phyloP scores from a whole-genome alignment of 495 filamentous ascomycete species.

The Annulohypoxylon maeteangense region DNA sequence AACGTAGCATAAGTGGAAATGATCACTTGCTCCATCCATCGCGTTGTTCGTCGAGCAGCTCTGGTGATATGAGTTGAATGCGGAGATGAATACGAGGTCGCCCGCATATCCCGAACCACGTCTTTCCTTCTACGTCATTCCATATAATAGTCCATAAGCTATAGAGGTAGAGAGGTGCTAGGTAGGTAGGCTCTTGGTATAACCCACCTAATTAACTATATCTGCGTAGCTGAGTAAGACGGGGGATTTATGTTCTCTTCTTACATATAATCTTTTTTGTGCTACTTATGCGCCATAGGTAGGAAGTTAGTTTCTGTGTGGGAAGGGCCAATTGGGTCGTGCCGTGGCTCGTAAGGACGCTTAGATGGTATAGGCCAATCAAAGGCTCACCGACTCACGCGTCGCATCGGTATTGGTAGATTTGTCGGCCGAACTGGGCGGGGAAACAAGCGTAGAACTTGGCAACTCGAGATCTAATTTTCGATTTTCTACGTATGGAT shows the following conservation, averaged over 20 bases:
- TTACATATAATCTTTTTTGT: not conserved
- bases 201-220: not conserved
- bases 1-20: slow-evolving; percentile 3
- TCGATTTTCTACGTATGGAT: not conserved
- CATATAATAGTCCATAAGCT: slow-evolving; percentile 12
- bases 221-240: slow-evolving; percentile 21
- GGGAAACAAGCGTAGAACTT: slow-evolving; percentile 6
- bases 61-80: not conserved
- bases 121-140: not conserved
- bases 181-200: not conserved
- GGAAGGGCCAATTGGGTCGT: not conserved
- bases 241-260: slow-evolving; percentile 4
- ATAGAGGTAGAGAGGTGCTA: too few species aligned
- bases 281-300: not conserved
- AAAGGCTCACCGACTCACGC: slow-evolving; percentile 20
- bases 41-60: not conserved
- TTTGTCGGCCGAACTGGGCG: not conserved
- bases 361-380: not conserved
- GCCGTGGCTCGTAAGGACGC: not conserved
- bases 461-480: not conserved
- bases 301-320: not conserved
- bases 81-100: slow-evolving; percentile 31
- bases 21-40: not conserved
- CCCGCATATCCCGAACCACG: slow-evolving; percentile 16
- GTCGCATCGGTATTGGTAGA: slow-evolving; percentile 13